These are phyloP conservation scores for Isoetes engelmannii DNA, from an alignment of 83 land plant species.

Conservation along the genomic window DNA sequence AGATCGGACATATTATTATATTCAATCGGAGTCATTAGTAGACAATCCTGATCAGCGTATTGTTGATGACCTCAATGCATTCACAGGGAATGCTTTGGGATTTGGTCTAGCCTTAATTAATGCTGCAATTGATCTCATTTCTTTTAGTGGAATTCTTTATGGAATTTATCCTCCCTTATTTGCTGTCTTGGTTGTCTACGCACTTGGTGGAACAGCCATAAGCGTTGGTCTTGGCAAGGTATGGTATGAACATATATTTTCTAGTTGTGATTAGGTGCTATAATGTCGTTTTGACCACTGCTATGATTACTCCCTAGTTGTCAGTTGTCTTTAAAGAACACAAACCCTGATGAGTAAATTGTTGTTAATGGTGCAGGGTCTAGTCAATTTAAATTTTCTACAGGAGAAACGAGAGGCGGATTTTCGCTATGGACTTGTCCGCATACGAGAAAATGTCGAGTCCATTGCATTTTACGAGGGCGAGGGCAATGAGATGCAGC, in stretches of 20 bases:
- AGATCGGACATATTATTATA: conserved; percentile 78
- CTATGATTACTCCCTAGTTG: background rate
- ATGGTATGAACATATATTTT: conserved; percentile 7
- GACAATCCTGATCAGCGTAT: conserved; percentile 99
- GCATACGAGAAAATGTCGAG: conserved; percentile 95
- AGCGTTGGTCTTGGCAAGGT: conserved; percentile 92
- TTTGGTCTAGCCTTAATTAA: conserved; percentile 82
- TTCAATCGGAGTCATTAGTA: conserved; percentile 85
- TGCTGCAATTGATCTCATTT: conserved; percentile 78
- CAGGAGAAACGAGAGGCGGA: conserved; percentile 98
- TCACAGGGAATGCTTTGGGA: conserved; percentile 80
- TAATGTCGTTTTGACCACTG: background rate
- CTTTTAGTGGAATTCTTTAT: conserved; percentile 88
- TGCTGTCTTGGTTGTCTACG: conserved; percentile 73
- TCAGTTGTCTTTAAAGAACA: conserved; percentile 2
- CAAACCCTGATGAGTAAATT: background rate
- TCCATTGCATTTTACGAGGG: conserved; percentile 98
- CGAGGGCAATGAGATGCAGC: conserved; percentile 77
- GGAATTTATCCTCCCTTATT: conserved; percentile 94
- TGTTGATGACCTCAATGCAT: conserved; percentile 88
- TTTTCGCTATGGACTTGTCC: conserved; percentile 94
- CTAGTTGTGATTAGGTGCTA: background rate
- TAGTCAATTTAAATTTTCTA: conserved; percentile 77
- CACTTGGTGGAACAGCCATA: conserved; percentile 90
- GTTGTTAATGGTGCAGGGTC: conserved; percentile 39